Evolutionary conservation across 2,329 filamentous ascomycete genomes (phyloP).

Genomic region (Colletotrichum siamense): DNA sequence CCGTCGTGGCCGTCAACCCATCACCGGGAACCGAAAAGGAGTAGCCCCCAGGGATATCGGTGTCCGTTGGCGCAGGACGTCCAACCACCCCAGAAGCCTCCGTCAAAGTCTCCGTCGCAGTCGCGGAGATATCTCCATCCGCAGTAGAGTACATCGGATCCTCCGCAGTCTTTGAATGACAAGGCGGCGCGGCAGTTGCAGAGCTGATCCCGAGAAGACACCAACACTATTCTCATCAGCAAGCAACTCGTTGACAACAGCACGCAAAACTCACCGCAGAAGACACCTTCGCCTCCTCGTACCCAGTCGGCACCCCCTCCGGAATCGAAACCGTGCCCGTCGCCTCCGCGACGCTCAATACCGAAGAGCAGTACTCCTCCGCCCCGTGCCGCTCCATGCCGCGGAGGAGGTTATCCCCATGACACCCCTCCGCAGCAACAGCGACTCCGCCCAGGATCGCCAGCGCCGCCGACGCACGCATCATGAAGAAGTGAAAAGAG

Average conservation of each 20-base stretch:
- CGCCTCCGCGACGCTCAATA: not conserved
- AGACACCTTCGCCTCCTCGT: not conserved
- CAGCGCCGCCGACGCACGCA: not conserved
- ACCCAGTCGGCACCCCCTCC: not conserved
- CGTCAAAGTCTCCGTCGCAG: not conserved
- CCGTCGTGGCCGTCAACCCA: not conserved
- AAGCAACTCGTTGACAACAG: not conserved
- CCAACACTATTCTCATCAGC: constrained; percentile 7
- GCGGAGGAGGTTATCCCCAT: constrained; percentile 20
- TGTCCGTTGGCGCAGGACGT: not conserved
- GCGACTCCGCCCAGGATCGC: not conserved
- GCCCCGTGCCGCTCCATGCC: constrained; percentile 14
- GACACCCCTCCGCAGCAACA: constrained; percentile 3
- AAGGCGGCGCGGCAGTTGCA: not conserved
- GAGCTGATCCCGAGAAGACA: not conserved
- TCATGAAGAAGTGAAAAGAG: not conserved
- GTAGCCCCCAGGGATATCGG: not conserved
- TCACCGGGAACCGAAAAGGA: not conserved
- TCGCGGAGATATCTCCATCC: not conserved
- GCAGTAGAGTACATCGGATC: not conserved
- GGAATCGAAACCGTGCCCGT: not conserved
- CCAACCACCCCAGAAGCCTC: not conserved
- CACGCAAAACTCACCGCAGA: constrained; percentile 6
- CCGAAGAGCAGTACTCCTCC: constrained; percentile 8
- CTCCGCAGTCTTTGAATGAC: not conserved